phyloP scores from a whole-genome alignment of 192 early-diverging fungal species.

The Chytriomyces hyalinus region DNA sequence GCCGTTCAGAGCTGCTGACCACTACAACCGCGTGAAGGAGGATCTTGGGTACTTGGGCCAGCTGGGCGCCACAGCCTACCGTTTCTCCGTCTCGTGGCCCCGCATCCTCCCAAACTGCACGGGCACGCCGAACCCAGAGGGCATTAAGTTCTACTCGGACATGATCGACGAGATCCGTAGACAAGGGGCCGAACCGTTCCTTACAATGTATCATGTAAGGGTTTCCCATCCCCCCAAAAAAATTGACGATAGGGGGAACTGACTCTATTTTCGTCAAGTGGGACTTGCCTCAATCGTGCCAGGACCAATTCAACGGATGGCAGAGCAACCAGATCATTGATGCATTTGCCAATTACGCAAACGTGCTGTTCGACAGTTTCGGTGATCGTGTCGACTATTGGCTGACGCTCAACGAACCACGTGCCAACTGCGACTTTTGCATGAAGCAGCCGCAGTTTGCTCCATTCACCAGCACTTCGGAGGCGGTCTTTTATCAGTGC shows the following conservation, averaged over 20 bases:
- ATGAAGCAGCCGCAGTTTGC: slow-evolving; percentile 13
- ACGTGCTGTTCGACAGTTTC: slow-evolving; percentile 34
- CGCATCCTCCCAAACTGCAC: slow-evolving; percentile 44
- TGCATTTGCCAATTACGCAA: slow-evolving; percentile 42
- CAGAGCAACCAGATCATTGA: slow-evolving; percentile 33
- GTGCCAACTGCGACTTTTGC: slow-evolving; percentile 42
- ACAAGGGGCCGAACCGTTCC: slow-evolving; percentile 37
- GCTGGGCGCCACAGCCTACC: slow-evolving; percentile 40
- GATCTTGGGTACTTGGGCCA: slow-evolving; percentile 34
- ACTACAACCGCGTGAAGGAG: slow-evolving; percentile 32
- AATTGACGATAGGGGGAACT: not conserved
- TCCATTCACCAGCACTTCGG: slow-evolving; percentile 16
- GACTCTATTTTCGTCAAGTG: slow-evolving; percentile 9
- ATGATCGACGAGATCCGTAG: slow-evolving; percentile 36
- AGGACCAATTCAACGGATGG: slow-evolving; percentile 34
- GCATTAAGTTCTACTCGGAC: slow-evolving; percentile 38
- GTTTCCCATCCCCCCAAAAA: not conserved
- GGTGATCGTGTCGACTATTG: slow-evolving; percentile 40
- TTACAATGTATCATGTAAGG: slow-evolving; percentile 42
- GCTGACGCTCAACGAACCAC: slow-evolving; percentile 49
- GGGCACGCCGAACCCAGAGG: slow-evolving; percentile 36
- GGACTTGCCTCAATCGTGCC: slow-evolving; percentile 26
- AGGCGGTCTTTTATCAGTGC: slow-evolving; percentile 9
- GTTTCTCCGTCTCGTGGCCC: slow-evolving; percentile 46
- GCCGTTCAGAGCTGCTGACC: slow-evolving; percentile 29